These are phyloP conservation scores for Calonectria honghensis DNA, from an alignment of 2,329 filamentous ascomycete genomes.

Conservation along the genomic window DNA sequence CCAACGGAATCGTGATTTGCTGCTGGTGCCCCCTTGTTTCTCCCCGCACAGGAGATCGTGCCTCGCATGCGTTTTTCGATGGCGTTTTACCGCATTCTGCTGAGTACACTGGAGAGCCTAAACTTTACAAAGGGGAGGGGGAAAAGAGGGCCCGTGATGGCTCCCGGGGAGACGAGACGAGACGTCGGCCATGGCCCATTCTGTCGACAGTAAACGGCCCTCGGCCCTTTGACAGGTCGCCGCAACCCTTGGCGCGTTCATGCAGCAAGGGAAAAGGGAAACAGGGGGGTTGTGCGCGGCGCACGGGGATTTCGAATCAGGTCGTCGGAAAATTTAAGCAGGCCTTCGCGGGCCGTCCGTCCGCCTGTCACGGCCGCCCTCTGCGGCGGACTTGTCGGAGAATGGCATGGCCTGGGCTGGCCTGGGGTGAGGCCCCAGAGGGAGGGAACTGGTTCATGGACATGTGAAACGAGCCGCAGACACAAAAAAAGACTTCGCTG, in stretches of 20 bases:
- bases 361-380: constrained; percentile 19
- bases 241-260: constrained; percentile 4
- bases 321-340: constrained; percentile 25
- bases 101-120: background rate
- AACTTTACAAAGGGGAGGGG: background rate
- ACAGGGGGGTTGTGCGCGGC: background rate
- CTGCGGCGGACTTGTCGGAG: constrained; percentile 7
- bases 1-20: constrained; percentile 16
- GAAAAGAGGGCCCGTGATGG: background rate
- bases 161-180: too few relatives aligned
- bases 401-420: background rate
- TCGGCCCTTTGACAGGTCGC: constrained; percentile 8
- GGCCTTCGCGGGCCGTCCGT: constrained; percentile 16
- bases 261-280: background rate
- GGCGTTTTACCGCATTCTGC: background rate
- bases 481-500: background rate
- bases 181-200: background rate
- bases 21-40: background rate
- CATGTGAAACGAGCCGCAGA: constrained; percentile 29
- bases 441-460: constrained; percentile 9
- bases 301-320: constrained; percentile 4
- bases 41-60: constrained; percentile 7
- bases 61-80: background rate
- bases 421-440: too few relatives aligned
- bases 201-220: constrained; percentile 3